phyloP scores from a whole-genome alignment of 1,284 basidiomycete genomes.

The Phylloporus sp. region DNA sequence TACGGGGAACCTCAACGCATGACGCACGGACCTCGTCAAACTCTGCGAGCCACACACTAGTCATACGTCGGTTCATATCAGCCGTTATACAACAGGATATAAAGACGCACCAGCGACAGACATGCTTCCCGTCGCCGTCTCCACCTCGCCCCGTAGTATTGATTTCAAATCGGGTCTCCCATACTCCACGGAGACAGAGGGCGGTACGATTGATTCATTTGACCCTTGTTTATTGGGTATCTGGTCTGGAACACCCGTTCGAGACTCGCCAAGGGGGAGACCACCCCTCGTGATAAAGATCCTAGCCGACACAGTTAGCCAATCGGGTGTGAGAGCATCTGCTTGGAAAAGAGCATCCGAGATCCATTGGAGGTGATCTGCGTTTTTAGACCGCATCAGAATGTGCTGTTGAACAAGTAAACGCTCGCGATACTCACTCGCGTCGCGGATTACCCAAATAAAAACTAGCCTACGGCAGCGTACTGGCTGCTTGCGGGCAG shows the following conservation, averaged over 20 bases:
- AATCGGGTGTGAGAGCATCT: slow-evolving; percentile 29
- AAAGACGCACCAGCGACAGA: slow-evolving; percentile 34
- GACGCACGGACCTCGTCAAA: slow-evolving; percentile 49
- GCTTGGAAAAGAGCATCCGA: slow-evolving; percentile 39
- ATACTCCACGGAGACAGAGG: slow-evolving; percentile 23
- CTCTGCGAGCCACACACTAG: slow-evolving; percentile 58
- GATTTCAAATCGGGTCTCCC: slow-evolving; percentile 33
- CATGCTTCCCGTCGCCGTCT: slow-evolving; percentile 35
- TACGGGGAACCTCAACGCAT: slow-evolving; percentile 47
- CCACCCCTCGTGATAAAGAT: slow-evolving; percentile 42
- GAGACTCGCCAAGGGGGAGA: slow-evolving; percentile 12
- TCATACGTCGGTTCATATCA: neutral
- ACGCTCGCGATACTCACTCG: slow-evolving; percentile 34
- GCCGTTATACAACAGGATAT: too few species aligned
- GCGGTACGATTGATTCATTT: slow-evolving; percentile 6
- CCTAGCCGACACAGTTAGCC: slow-evolving; percentile 42
- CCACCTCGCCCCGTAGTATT: slow-evolving; percentile 33
- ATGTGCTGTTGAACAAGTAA: neutral
- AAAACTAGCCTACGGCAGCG: slow-evolving; percentile 44
- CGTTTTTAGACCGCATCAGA: slow-evolving; percentile 8
- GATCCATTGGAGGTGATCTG: slow-evolving; percentile 45
- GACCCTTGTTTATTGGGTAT: slow-evolving; percentile 18
- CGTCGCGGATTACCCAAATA: slow-evolving; percentile 49
- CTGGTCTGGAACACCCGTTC: slow-evolving; percentile 18
- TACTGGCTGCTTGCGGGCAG: slow-evolving; percentile 28